A percentile compares a stretch with the other conserved stretches of the same genome.
phyloP scores from a whole-genome alignment of 148 eudicot genomes.

The Fagopyrum esculentum region DNA sequence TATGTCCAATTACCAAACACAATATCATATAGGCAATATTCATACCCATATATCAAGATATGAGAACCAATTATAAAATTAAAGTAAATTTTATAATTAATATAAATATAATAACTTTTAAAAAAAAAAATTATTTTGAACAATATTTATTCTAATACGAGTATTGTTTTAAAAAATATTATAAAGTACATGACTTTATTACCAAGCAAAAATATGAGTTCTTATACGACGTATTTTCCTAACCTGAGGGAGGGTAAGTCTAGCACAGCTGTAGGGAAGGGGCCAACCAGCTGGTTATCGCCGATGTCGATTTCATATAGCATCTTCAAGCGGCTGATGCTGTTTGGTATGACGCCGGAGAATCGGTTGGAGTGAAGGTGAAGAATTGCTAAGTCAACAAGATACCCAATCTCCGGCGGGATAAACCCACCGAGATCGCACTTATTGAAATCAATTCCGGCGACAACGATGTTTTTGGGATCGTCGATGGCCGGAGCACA shows the following conservation, averaged over 20 bases:
- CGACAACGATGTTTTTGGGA: constrained; percentile 6
- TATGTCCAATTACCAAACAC: too few relatives aligned
- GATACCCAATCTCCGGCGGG: constrained; percentile 3
- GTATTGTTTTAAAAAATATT: too few relatives aligned
- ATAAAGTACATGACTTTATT: too few relatives aligned
- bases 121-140: too few relatives aligned
- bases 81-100: too few relatives aligned
- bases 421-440: constrained; percentile 14
- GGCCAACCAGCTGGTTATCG: constrained; percentile 11
- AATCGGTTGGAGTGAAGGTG: constrained; percentile 18
- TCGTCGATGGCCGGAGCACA: constrained; percentile 4
- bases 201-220: too few relatives aligned
- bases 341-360: constrained; percentile 11
- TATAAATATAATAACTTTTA: too few relatives aligned
- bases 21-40: too few relatives aligned
- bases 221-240: too few relatives aligned
- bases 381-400: constrained; percentile 13
- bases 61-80: too few relatives aligned
- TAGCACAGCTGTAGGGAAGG: constrained; percentile 6
- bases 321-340: not conserved
- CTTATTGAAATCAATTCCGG: constrained; percentile 15
- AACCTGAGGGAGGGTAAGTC: constrained; percentile 1
- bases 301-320: constrained; percentile 15
- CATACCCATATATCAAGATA: too few relatives aligned
- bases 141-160: too few relatives aligned